Evolutionary conservation across 2,329 filamentous ascomycete genomes (phyloP).

Genomic region (Teratosphaeria viscida): DNA sequence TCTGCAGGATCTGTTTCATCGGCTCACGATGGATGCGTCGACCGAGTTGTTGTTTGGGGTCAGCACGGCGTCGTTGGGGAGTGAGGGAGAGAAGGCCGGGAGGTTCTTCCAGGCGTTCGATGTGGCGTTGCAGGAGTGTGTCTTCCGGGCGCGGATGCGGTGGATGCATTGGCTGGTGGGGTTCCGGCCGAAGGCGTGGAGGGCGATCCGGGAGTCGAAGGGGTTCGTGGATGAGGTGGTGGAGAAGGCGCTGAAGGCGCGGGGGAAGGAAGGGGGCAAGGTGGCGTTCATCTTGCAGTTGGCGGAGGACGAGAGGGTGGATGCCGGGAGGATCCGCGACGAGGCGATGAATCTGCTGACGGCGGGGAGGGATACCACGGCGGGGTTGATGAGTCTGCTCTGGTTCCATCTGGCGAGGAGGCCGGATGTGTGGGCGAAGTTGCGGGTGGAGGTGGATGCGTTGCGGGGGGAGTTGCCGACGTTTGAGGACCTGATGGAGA

Average conservation of each 20-base stretch:
- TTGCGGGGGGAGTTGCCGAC: conserved; percentile 32
- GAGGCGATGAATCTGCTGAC: conserved; percentile 40
- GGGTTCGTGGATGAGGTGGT: conserved; percentile 7
- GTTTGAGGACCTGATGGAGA: conserved; percentile 12
- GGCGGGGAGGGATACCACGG: conserved; percentile 44
- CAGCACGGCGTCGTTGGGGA: conserved; percentile 12
- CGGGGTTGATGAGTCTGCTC: conserved; percentile 33
- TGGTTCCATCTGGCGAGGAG: conserved; percentile 22
- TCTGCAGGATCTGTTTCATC: conserved; percentile 52
- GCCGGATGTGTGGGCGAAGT: conserved; percentile 12
- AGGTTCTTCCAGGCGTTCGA: conserved; percentile 9
- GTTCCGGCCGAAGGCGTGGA: conserved; percentile 5
- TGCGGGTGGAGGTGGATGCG: conserved; percentile 13
- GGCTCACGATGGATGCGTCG: conserved; percentile 53
- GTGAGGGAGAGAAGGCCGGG: conserved; percentile 3
- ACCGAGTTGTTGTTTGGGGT: conserved; percentile 57
- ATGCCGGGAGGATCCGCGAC: conserved; percentile 28
- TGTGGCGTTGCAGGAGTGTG: conserved; percentile 3
- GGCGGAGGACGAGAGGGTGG: conserved; percentile 35
- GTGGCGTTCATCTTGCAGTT: conserved; percentile 52
- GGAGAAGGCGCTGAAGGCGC: conserved; percentile 6
- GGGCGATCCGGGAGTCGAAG: conserved; percentile 4
- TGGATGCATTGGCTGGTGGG: conserved; percentile 2
- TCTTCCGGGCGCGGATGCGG: conserved; percentile 3
- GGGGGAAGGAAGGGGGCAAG: conserved; percentile 6